phyloP scores from a whole-genome alignment of 1,139 yeast genomes.

The Debaryomyces sp. region DNA sequence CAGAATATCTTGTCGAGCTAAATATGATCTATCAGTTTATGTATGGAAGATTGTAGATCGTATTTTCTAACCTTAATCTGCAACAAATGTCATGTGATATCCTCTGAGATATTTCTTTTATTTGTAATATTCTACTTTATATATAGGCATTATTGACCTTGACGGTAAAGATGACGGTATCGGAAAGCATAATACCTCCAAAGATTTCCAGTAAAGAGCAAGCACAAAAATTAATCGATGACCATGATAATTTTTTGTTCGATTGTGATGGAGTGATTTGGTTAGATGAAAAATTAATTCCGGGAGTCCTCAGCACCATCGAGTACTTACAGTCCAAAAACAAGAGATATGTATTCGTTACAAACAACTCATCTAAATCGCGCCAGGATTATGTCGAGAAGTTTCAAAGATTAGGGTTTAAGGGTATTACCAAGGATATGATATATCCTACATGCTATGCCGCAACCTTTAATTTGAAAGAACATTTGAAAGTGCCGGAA shows the following conservation, averaged over 20 bases:
- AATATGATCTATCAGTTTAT: neutral
- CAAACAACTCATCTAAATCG: slow-evolving; percentile 45
- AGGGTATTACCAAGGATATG: slow-evolving; percentile 28
- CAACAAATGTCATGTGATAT: neutral
- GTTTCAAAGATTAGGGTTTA: slow-evolving; percentile 35
- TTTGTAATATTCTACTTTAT: neutral
- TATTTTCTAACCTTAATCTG: slow-evolving; percentile 1
- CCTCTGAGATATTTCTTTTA: neutral
- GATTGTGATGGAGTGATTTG: slow-evolving; percentile 96
- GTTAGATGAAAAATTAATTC: slow-evolving; percentile 77
- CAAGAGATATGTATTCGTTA: slow-evolving; percentile 39
- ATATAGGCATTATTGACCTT: neutral
- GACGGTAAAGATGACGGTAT: neutral
- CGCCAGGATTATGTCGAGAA: slow-evolving; percentile 35
- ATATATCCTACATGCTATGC: slow-evolving; percentile 45
- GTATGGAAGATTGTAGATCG: neutral
- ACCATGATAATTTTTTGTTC: slow-evolving; percentile 80
- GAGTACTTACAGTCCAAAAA: slow-evolving; percentile 47
- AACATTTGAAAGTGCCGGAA: slow-evolving; percentile 25
- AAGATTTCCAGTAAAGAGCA: slow-evolving; percentile 50
- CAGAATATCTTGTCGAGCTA: too few species aligned
- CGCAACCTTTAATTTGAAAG: slow-evolving; percentile 31
- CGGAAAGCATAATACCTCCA: slow-evolving; percentile 17
- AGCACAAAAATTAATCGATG: slow-evolving; percentile 56
- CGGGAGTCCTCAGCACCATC: slow-evolving; percentile 70